These are phyloP conservation scores for Plectranthus barbatus DNA, from an alignment of 257 asterid genomes.

Conservation along the genomic window DNA sequence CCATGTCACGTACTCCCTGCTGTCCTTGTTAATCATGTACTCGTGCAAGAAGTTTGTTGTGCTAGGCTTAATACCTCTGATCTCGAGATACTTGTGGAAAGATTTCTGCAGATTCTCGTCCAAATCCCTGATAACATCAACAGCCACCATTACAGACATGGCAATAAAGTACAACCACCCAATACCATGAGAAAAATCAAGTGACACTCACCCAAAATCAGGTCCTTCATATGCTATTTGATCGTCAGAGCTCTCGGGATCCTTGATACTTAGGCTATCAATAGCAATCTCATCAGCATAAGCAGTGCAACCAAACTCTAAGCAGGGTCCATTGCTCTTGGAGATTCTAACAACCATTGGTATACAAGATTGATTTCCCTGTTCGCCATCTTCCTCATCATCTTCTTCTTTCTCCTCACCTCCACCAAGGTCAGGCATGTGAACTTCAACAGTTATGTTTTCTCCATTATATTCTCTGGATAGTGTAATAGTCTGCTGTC, in stretches of 20 bases:
- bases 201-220: constrained; percentile 53
- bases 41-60: constrained; percentile 75
- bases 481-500: constrained; percentile 55
- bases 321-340: constrained; percentile 41
- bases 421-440: constrained; percentile 53
- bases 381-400: constrained; percentile 25
- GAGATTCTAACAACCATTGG: constrained; percentile 70
- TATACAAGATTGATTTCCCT: constrained; percentile 25
- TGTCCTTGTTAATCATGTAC: constrained; percentile 74
- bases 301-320: constrained; percentile 74
- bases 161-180: neutral
- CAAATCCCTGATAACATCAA: constrained; percentile 47
- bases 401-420: constrained; percentile 38
- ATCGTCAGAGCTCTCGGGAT: constrained; percentile 47
- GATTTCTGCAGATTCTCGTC: constrained; percentile 95
- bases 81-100: constrained; percentile 84
- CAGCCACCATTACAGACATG: neutral
- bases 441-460: constrained; percentile 56
- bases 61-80: constrained; percentile 76
- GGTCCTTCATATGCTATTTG: constrained; percentile 88
- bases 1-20: constrained; percentile 63
- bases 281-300: constrained; percentile 60
- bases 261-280: constrained; percentile 54
- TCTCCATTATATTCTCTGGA: constrained; percentile 62
- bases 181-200: neutral